Percentiles rank a stretch among this genome's conserved stretches.
These are phyloP conservation scores for Saxophila tyrrhenica DNA, from an alignment of 495 filamentous ascomycete species.

Conservation along the genomic window DNA sequence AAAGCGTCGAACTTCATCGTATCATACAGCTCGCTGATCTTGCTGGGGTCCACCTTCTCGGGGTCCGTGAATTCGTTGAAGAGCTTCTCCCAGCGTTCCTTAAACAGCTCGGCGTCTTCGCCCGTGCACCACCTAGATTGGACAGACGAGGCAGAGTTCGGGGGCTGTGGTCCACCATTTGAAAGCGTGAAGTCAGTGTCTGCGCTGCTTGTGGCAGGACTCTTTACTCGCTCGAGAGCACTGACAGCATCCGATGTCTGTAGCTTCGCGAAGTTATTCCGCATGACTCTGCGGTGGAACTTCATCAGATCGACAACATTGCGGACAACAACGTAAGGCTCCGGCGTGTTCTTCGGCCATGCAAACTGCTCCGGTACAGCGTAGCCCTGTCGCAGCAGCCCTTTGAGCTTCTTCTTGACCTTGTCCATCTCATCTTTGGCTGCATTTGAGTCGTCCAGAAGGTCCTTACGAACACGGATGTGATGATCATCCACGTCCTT, in stretches of 20 bases:
- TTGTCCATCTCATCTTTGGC: constrained; percentile 99
- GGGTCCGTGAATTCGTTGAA: constrained; percentile 93
- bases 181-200: constrained; percentile 37
- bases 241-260: constrained; percentile 8
- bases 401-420: constrained; percentile 97
- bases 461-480: constrained; percentile 82
- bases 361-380: constrained; percentile 86
- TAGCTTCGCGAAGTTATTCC: constrained; percentile 74
- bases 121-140: constrained; percentile 93
- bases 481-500: constrained; percentile 74
- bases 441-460: constrained; percentile 96
- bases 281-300: constrained; percentile 89
- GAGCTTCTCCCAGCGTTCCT: constrained; percentile 96
- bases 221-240: constrained; percentile 10
- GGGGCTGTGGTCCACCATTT: constrained; percentile 32
- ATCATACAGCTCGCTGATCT: constrained; percentile 94
- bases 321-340: constrained; percentile 78
- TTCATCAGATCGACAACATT: constrained; percentile 96
- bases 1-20: constrained; percentile 99
- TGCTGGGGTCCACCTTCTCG: constrained; percentile 95
- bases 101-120: constrained; percentile 89
- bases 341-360: constrained; percentile 87
- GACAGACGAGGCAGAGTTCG: constrained; percentile 48
- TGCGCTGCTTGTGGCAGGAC: constrained; percentile 26
- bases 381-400: constrained; percentile 74